Percentiles rank a stretch among this genome's conserved stretches.
These are phyloP conservation scores for Starmerella bombi DNA, from an alignment of 805 yeast genomes.

Conservation along the genomic window DNA sequence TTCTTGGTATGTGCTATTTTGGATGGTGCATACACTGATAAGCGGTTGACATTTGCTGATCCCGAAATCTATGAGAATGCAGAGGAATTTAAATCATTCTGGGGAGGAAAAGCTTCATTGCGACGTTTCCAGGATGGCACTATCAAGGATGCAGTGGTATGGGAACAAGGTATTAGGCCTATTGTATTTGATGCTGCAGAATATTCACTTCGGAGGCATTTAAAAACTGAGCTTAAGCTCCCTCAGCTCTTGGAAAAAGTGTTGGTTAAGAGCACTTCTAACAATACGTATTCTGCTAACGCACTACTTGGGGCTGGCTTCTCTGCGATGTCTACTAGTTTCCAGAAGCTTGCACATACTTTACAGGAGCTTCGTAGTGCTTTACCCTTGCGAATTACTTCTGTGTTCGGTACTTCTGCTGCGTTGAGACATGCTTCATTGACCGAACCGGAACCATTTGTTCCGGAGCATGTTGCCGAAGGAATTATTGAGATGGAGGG, in stretches of 20 bases:
- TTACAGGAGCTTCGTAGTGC: constrained; percentile 34
- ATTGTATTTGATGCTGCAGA: constrained; percentile 51
- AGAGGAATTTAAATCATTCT: constrained; percentile 55
- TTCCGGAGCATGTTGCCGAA: constrained; percentile 41
- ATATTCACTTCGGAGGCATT: constrained; percentile 51
- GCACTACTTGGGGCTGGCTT: constrained; percentile 12
- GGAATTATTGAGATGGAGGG: constrained; percentile 77
- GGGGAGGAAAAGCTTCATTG: constrained; percentile 79
- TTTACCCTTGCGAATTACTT: constrained; percentile 58
- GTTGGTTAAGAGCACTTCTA: constrained; percentile 32
- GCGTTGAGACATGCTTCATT: constrained; percentile 64
- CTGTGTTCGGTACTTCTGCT: constrained; percentile 62
- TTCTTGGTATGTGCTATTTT: constrained; percentile 48
- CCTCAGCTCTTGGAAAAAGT: constrained; percentile 15
- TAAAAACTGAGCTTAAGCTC: constrained; percentile 26
- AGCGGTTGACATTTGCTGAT: constrained; percentile 65
- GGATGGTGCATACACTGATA: constrained; percentile 62
- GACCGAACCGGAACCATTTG: constrained; percentile 48
- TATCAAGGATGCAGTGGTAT: constrained; percentile 80
- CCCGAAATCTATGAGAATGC: constrained; percentile 45
- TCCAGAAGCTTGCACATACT: constrained; percentile 39
- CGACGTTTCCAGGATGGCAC: constrained; percentile 89
- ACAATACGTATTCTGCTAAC: too few species aligned
- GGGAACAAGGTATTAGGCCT: constrained; percentile 48
- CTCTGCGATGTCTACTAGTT: constrained; percentile 30